A percentile compares a stretch with the other conserved stretches of the same genome.
phyloP scores from a whole-genome alignment of 2,329 filamentous ascomycete species.

The Aureobasidium namibiae region DNA sequence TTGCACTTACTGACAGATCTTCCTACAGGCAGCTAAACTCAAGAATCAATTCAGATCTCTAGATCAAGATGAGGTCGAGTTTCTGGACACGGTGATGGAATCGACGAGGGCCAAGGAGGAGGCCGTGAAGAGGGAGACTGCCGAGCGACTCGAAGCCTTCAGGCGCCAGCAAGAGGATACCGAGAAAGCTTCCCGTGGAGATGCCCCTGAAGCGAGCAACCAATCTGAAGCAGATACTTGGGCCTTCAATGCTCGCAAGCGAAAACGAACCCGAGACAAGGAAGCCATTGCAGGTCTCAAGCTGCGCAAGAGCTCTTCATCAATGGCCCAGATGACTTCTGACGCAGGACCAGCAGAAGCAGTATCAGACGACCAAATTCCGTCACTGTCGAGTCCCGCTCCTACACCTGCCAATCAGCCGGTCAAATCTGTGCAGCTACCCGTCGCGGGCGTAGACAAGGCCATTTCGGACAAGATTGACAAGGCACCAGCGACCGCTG shows the following conservation, averaged over 20 bases:
- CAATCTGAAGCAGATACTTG: slow-evolving; percentile 38
- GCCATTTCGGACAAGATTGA: neutral
- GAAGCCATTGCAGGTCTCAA: slow-evolving; percentile 36
- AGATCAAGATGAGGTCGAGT: slow-evolving; percentile 72
- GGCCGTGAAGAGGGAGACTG: slow-evolving; percentile 49
- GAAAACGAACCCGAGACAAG: slow-evolving; percentile 38
- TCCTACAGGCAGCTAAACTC: slow-evolving; percentile 44
- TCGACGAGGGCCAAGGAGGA: slow-evolving; percentile 49
- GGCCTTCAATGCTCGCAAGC: slow-evolving; percentile 42
- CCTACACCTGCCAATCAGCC: neutral
- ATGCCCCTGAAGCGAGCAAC: slow-evolving; percentile 25
- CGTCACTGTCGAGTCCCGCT: neutral
- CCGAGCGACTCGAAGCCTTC: slow-evolving; percentile 51
- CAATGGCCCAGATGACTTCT: neutral
- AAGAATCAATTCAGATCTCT: slow-evolving; percentile 71
- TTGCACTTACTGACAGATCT: neutral
- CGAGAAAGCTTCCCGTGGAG: slow-evolving; percentile 38
- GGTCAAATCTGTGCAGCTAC: slow-evolving; percentile 1
- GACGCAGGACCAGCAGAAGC: neutral
- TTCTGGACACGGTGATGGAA: slow-evolving; percentile 54
- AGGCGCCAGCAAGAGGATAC: slow-evolving; percentile 51
- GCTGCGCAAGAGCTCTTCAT: slow-evolving; percentile 31
- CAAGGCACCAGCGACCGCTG: neutral
- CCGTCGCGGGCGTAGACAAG: neutral
- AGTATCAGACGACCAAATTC: neutral